A percentile compares a stretch with the other conserved stretches of the same genome.
Conservation (phyloP, 1,139 yeast genomes). For the Suhomyces coccinellae region DNA sequence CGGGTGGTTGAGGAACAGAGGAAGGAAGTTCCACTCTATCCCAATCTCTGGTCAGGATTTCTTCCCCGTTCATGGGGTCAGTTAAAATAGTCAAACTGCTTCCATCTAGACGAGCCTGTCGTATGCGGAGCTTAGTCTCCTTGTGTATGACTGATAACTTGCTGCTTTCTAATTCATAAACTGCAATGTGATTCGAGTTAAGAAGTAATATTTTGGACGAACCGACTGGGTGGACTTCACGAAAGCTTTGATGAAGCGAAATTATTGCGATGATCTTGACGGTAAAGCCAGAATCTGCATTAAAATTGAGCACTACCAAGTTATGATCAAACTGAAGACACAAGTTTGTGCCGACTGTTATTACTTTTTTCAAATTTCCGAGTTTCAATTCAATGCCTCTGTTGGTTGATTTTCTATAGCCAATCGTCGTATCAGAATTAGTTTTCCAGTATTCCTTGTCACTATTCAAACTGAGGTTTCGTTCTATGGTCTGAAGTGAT, state of each 20-base stretch:
- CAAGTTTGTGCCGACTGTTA: not conserved
- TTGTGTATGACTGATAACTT: conserved; percentile 12
- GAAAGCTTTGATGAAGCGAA: not conserved
- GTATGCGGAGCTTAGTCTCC: conserved; percentile 6
- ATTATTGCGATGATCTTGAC: not conserved
- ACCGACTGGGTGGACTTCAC: not conserved
- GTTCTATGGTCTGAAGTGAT: conserved; percentile 20
- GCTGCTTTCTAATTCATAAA: conserved; percentile 11
- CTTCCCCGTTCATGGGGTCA: conserved; percentile 2
- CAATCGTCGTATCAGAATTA: not conserved
- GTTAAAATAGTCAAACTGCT: conserved; percentile 5
- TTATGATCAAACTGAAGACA: conserved; percentile 1
- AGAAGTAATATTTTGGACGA: conserved; percentile 2
- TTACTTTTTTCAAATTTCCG: not conserved
- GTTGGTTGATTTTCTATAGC: conserved; percentile 1
- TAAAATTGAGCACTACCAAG: conserved; percentile 1
- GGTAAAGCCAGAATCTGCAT: not conserved
- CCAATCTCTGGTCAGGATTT: too few relatives aligned
- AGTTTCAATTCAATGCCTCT: not conserved
- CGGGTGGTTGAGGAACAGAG: not conserved
- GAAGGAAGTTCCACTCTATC: conserved; percentile 10
- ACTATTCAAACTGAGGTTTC: not conserved
- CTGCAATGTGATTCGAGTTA: conserved; percentile 15
- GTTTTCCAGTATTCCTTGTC: conserved; percentile 4
- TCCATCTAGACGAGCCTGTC: conserved; percentile 8